Evolutionary conservation across 192 early-diverging fungal species (phyloP).

Genomic region (Backusella mclennaniae): DNA sequence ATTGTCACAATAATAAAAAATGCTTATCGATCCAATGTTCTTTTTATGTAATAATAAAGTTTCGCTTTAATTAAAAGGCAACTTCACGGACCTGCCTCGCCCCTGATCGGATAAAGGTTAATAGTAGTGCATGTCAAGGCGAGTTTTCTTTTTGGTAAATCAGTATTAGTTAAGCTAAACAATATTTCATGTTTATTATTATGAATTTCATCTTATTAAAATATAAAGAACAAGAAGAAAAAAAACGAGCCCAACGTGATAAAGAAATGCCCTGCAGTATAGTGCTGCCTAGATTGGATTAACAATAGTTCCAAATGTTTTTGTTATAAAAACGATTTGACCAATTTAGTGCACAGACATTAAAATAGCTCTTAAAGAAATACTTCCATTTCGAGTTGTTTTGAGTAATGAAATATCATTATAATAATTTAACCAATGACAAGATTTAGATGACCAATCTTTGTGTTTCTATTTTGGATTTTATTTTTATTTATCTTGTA

Average conservation of each 20-base stretch:
- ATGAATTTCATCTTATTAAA: background rate
- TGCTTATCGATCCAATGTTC: background rate
- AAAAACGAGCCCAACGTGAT: background rate
- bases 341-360: conserved; percentile 6
- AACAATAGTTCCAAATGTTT: background rate
- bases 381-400: background rate
- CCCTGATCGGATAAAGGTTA: background rate
- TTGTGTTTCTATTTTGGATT: background rate
- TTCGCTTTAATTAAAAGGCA: background rate
- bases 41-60: background rate
- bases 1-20: background rate
- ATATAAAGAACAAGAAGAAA: background rate
- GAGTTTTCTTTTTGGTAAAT: background rate
- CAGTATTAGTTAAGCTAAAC: background rate
- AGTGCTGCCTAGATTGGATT: background rate
- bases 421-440: background rate
- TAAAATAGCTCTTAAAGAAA: background rate
- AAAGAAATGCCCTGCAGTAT: background rate
- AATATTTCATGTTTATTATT: background rate
- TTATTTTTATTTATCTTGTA: background rate
- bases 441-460: background rate
- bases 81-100: background rate
- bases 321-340: background rate
- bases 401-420: background rate
- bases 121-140: background rate